A percentile compares a stretch with the other conserved stretches of the same genome.
These are phyloP conservation scores for Phylloporus arenicola DNA, from an alignment of 768 basidiomycete species.

Conservation along the genomic window DNA sequence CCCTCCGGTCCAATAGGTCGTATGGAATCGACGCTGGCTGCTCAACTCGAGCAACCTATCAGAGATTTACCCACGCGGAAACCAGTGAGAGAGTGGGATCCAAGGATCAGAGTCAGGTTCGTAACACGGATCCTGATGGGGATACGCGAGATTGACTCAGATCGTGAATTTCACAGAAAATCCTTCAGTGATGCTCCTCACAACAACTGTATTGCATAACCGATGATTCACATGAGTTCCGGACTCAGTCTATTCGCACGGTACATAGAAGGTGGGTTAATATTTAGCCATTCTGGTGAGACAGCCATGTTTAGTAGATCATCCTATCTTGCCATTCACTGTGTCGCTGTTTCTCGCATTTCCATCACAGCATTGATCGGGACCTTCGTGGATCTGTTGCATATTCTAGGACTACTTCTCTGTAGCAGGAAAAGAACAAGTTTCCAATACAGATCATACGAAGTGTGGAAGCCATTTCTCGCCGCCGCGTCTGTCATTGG, in stretches of 20 bases:
- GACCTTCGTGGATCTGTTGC: background rate
- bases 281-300: background rate
- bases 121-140: background rate
- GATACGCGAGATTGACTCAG: background rate
- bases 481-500: background rate
- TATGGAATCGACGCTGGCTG: background rate
- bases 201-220: conserved; percentile 1
- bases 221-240: conserved; percentile 5
- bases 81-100: conserved; percentile 2
- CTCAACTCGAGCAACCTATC: conserved; percentile 4
- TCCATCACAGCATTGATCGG: background rate
- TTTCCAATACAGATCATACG: conserved; percentile 1
- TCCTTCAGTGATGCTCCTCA: background rate
- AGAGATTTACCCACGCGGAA: conserved; percentile 6
- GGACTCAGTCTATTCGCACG: background rate
- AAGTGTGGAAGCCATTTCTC: background rate
- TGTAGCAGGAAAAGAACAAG: background rate
- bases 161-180: conserved; percentile 3
- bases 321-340: background rate
- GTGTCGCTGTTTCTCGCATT: background rate
- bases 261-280: background rate
- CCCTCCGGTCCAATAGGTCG: background rate
- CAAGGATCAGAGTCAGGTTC: conserved; percentile 14
- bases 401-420: background rate
- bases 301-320: background rate